These are phyloP conservation scores for Maudiozyma barnettii DNA, from an alignment of 805 yeast species.

Conservation along the genomic window DNA sequence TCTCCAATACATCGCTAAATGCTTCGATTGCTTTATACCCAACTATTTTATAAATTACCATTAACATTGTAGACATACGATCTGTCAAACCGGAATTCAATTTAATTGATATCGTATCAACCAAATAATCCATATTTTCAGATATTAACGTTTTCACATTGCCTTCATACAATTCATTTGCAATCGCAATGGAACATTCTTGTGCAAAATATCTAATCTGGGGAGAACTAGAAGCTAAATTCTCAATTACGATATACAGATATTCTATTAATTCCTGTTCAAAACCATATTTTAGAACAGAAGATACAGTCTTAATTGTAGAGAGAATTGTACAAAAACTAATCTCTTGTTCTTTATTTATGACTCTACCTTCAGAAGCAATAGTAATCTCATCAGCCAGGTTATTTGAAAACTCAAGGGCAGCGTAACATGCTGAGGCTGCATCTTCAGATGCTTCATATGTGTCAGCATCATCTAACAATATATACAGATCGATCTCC, in stretches of 20 bases:
- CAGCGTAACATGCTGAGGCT: slow-evolving; percentile 19
- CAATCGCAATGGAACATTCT: slow-evolving; percentile 41
- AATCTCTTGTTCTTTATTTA: slow-evolving; percentile 17
- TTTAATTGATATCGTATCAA: slow-evolving; percentile 66
- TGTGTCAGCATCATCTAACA: slow-evolving; percentile 10
- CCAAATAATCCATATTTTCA: slow-evolving; percentile 68
- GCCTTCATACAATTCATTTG: slow-evolving; percentile 43
- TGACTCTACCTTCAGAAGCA: slow-evolving; percentile 8
- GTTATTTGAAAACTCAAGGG: slow-evolving; percentile 35
- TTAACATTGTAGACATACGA: slow-evolving; percentile 62
- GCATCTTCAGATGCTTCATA: slow-evolving; percentile 1
- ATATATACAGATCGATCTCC: not conserved
- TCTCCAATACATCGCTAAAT: slow-evolving; percentile 62
- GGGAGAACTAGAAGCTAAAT: slow-evolving; percentile 49
- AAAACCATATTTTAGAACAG: slow-evolving; percentile 24
- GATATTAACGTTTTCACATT: slow-evolving; percentile 47
- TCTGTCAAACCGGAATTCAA: slow-evolving; percentile 63
- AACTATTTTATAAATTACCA: slow-evolving; percentile 59
- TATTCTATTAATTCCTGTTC: slow-evolving; percentile 55
- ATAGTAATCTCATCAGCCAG: slow-evolving; percentile 31
- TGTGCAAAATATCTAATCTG: slow-evolving; percentile 43
- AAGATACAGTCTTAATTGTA: slow-evolving; percentile 12
- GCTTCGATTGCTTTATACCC: slow-evolving; percentile 58
- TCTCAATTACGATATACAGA: slow-evolving; percentile 63
- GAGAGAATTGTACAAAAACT: slow-evolving; percentile 13